Evolutionary conservation across 2,329 filamentous ascomycete species (phyloP).

Genomic region (Beauveria caledonica): DNA sequence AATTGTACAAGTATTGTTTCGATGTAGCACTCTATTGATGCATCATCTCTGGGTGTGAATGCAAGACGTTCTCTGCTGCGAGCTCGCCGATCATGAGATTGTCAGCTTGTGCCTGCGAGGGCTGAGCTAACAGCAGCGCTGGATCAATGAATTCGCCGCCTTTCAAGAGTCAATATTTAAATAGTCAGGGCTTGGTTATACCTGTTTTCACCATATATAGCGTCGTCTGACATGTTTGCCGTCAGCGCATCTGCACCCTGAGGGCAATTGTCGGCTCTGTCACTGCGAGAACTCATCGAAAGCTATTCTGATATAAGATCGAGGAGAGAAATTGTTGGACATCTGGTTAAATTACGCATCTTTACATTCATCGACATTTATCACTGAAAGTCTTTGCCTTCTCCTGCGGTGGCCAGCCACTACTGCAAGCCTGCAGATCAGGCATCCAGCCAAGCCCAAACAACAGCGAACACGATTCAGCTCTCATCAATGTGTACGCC

Average conservation of each 20-base stretch:
- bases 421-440: background rate
- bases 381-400: background rate
- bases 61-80: background rate
- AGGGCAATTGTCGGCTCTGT: background rate
- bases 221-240: background rate
- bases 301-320: background rate
- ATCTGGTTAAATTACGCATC: background rate
- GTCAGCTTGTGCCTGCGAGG: background rate
- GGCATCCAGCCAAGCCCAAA: background rate
- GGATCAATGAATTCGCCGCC: background rate
- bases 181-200: background rate
- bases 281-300: no score
- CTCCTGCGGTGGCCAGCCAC: background rate
- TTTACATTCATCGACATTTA: background rate
- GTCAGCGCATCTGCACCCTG: background rate
- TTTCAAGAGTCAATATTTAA: background rate
- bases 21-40: conserved; percentile 2
- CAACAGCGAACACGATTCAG: background rate
- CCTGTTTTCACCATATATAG: background rate
- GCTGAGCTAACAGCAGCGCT: background rate
- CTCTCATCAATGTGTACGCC: background rate
- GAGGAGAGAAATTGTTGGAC: background rate
- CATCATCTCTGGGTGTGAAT: background rate
- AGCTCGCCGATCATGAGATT: background rate
- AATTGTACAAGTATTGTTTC: background rate